These are phyloP conservation scores for Pleomassaria siparia DNA, from an alignment of 2,329 filamentous ascomycete genomes.

Conservation along the genomic window DNA sequence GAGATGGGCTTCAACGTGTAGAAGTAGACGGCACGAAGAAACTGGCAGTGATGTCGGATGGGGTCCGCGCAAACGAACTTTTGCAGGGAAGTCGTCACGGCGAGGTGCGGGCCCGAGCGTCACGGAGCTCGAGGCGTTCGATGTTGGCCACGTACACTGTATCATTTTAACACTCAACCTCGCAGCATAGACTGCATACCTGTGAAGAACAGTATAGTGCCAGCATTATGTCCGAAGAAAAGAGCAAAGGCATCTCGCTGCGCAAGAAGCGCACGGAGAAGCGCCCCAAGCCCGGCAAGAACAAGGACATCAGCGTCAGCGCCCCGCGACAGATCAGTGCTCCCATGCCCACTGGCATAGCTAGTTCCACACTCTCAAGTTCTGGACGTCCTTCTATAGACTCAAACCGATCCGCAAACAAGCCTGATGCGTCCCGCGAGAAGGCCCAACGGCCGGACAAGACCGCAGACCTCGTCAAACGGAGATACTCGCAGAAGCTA, in stretches of 20 bases:
- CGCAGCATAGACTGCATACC: slow-evolving; percentile 1
- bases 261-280: slow-evolving; percentile 61
- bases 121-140: neutral
- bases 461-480: slow-evolving; percentile 84
- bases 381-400: slow-evolving; percentile 41
- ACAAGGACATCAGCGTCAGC: slow-evolving; percentile 55
- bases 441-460: slow-evolving; percentile 50
- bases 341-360: slow-evolving; percentile 38
- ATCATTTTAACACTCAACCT: slow-evolving; percentile 11
- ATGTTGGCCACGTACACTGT: slow-evolving; percentile 1
- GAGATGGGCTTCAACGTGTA: slow-evolving; percentile 5
- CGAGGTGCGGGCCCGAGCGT: slow-evolving; percentile 25
- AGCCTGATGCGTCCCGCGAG: slow-evolving; percentile 39
- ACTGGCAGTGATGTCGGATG: slow-evolving; percentile 4
- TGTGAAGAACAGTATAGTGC: slow-evolving; percentile 10
- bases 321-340: slow-evolving; percentile 57
- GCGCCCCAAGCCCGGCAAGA: slow-evolving; percentile 55
- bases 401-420: slow-evolving; percentile 39
- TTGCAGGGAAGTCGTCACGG: slow-evolving; percentile 29
- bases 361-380: slow-evolving; percentile 35
- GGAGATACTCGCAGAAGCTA: slow-evolving; percentile 91
- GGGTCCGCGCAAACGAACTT: slow-evolving; percentile 20
- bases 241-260: slow-evolving; percentile 59
- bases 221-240: slow-evolving; percentile 51
- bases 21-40: slow-evolving; percentile 4